These are phyloP conservation scores for Porcisia deanei DNA, from an alignment of 208 protist species.

Conservation along the genomic window DNA sequence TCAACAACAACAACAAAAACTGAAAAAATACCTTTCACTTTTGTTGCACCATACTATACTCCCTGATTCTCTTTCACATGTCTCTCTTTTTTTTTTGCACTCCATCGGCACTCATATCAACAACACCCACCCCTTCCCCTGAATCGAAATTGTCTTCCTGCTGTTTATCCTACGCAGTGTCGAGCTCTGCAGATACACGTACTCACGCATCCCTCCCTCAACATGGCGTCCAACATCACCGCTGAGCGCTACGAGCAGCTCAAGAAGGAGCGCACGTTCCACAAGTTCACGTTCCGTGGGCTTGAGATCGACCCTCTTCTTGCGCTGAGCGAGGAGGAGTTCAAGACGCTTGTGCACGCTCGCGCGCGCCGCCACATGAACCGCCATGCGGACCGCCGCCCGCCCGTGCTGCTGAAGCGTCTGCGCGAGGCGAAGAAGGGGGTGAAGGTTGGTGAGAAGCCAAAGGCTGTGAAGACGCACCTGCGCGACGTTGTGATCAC, in stretches of 20 bases:
- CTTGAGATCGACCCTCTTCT: slow-evolving; percentile 96
- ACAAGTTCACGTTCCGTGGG: slow-evolving; percentile 98
- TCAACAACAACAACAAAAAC: too few relatives aligned
- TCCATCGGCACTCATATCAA: neutral
- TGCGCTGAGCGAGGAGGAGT: slow-evolving; percentile 93
- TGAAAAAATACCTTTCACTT: too few relatives aligned
- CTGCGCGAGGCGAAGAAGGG: slow-evolving; percentile 97
- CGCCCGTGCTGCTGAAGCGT: slow-evolving; percentile 96
- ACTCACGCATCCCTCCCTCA: neutral
- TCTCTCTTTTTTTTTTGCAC: too few relatives aligned
- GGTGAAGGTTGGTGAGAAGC: slow-evolving; percentile 97
- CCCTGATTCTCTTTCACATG: too few relatives aligned
- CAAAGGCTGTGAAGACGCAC: slow-evolving; percentile 99
- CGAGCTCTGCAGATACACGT: neutral
- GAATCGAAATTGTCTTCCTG: neutral
- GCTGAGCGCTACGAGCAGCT: slow-evolving; percentile 91
- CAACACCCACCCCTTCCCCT: neutral
- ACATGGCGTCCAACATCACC: slow-evolving; percentile 79
- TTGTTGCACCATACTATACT: too few relatives aligned
- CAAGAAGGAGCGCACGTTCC: slow-evolving; percentile 98
- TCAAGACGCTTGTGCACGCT: slow-evolving; percentile 94
- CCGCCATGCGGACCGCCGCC: slow-evolving; percentile 92
- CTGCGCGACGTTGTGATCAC: slow-evolving; percentile 99
- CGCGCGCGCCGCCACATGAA: slow-evolving; percentile 95
- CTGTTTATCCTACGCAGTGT: neutral